Evolutionary conservation across 2,329 filamentous ascomycete genomes (phyloP).

Genomic region (Trichoderma polysporum): DNA sequence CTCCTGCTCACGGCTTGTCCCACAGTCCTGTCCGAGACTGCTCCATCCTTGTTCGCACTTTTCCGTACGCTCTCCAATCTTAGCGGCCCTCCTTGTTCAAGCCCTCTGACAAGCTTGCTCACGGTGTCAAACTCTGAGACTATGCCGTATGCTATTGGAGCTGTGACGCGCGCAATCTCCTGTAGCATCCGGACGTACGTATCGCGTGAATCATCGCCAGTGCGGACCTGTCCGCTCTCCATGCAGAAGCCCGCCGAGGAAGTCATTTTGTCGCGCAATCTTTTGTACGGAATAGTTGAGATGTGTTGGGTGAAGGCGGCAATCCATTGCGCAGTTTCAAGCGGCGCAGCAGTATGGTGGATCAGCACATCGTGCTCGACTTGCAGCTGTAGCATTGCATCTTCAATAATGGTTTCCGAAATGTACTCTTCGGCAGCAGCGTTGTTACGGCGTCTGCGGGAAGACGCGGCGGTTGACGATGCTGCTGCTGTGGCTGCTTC

Average conservation of each 20-base stretch:
- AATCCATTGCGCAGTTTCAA: constrained; percentile 73
- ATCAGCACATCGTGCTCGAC: constrained; percentile 65
- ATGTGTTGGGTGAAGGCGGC: constrained; percentile 75
- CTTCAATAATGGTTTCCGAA: constrained; percentile 68
- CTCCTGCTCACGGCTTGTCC: constrained; percentile 60
- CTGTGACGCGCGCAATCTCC: constrained; percentile 70
- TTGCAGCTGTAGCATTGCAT: constrained; percentile 69
- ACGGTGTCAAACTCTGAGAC: constrained; percentile 60
- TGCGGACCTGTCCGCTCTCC: constrained; percentile 72
- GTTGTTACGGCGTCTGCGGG: constrained; percentile 41
- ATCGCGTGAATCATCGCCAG: constrained; percentile 63
- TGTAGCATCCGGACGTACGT: constrained; percentile 75
- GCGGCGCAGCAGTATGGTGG: constrained; percentile 61
- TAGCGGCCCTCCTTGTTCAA: constrained; percentile 59
- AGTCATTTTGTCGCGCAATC: constrained; percentile 48
- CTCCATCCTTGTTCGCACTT: constrained; percentile 57
- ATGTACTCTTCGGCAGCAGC: constrained; percentile 48
- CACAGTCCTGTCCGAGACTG: constrained; percentile 52
- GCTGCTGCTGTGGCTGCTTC: constrained; percentile 18
- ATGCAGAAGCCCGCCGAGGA: constrained; percentile 70
- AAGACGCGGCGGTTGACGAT: constrained; percentile 23
- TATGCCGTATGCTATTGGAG: constrained; percentile 70
- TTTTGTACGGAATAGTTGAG: constrained; percentile 71
- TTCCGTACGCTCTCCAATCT: constrained; percentile 62
- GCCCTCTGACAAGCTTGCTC: constrained; percentile 55